Evolutionary conservation across 2,329 filamentous ascomycete genomes (phyloP).

Genomic region (Scleromitrula shiraiana): DNA sequence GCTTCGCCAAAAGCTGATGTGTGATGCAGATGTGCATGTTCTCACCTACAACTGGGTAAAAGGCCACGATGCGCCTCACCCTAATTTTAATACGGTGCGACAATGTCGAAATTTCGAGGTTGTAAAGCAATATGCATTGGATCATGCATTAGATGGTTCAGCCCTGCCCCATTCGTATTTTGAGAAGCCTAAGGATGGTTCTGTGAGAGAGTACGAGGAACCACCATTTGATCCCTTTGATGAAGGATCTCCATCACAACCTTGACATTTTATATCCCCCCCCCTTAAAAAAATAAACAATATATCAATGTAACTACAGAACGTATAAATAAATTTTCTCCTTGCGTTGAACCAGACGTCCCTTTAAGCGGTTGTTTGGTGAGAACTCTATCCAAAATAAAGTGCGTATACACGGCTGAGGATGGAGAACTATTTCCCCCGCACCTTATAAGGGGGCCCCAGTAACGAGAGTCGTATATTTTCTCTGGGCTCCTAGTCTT

Average conservation of each 20-base stretch:
- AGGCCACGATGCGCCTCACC: conserved; percentile 1
- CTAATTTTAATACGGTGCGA: conserved; percentile 3
- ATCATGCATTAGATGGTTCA: neutral
- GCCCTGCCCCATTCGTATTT: neutral
- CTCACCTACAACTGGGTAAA: conserved; percentile 6
- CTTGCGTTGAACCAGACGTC: too few relatives aligned
- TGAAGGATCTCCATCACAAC: neutral
- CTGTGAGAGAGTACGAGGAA: conserved; percentile 6
- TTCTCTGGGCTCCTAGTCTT: too few relatives aligned
- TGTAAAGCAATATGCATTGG: neutral
- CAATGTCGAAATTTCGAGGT: conserved; percentile 8
- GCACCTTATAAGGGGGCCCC: too few relatives aligned
- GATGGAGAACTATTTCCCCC: too few relatives aligned
- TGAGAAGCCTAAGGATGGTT: conserved; percentile 1
- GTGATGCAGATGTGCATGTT: conserved; percentile 5
- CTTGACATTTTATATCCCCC: neutral
- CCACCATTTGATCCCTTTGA: conserved; percentile 1
- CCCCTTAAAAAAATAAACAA: neutral
- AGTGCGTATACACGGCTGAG: too few relatives aligned
- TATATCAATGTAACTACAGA: neutral
- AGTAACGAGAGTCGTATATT: too few relatives aligned
- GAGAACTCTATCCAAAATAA: too few relatives aligned
- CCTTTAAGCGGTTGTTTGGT: too few relatives aligned
- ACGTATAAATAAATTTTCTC: neutral
- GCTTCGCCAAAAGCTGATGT: conserved; percentile 7